Evolutionary conservation across 495 filamentous ascomycete genomes (phyloP).

Genomic region (Oleoguttula mirabilis): DNA sequence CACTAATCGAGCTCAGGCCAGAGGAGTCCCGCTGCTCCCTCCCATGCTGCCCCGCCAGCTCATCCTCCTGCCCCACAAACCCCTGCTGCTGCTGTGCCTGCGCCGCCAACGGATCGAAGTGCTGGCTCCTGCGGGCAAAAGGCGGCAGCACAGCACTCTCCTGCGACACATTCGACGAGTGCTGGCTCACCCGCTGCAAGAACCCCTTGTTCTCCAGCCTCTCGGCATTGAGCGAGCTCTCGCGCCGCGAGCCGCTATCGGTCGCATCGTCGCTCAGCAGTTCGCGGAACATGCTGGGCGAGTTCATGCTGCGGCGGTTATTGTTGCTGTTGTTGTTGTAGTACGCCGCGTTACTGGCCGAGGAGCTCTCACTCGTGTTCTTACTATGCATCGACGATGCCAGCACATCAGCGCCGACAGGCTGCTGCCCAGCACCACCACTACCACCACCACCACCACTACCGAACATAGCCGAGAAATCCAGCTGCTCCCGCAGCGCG

Average conservation of each 20-base stretch:
- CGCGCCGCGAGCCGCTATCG: background rate
- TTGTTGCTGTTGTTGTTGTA: background rate
- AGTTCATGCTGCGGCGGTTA: constrained; percentile 2
- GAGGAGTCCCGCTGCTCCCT: constrained; percentile 4
- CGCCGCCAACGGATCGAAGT: constrained; percentile 2
- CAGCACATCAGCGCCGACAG: too few species aligned
- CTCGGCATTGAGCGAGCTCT: constrained; percentile 16
- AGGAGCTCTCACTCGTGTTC: background rate
- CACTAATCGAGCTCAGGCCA: background rate
- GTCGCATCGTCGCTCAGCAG: constrained; percentile 4
- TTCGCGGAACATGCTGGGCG: constrained; percentile 11
- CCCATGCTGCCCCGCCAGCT: too few species aligned
- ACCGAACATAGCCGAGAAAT: background rate
- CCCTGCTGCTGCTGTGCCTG: too few species aligned
- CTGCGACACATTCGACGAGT: constrained; percentile 4
- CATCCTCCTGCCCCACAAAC: too few species aligned
- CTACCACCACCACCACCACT: too few species aligned
- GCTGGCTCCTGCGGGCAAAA: constrained; percentile 14
- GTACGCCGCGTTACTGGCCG: background rate
- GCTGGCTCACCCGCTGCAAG: constrained; percentile 15
- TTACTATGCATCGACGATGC: background rate
- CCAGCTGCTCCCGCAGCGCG: background rate
- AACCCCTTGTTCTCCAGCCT: constrained; percentile 19
- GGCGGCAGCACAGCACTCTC: constrained; percentile 13
- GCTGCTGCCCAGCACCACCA: background rate